Base-by-base conservation (phyloP, 2,329 filamentous ascomycete species). In the Coniochaeta hoffmannii region DNA sequence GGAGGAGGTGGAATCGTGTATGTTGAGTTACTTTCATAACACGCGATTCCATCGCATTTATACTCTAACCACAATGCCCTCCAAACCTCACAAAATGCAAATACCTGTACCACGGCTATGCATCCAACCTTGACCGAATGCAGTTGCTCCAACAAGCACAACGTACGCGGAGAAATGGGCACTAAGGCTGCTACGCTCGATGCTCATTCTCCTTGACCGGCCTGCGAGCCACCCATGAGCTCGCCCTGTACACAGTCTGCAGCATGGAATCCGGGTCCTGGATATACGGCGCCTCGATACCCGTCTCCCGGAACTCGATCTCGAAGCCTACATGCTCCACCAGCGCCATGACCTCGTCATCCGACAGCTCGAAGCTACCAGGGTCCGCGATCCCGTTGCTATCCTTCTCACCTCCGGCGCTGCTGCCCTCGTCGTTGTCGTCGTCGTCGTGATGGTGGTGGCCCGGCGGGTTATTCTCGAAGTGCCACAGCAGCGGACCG, bases 401-500 rank as follows among this genome's bases (percentile, higher is more conserved):
- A 57, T 69, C 74, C 54, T 70, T 71, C 57, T 78, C 76, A 26
- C 73, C 75, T 52, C 80, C 76, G 26, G 73, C 75, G 46, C 79
- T 76, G 15, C 76, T 77, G 57, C 70, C 72, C 57, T 78, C 76
- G 30, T 73, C 75, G 52, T 80, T 77, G 28, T 74, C 75, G 53
- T 79, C 76, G 35, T 76, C 72, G 32, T 79, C 76, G 38, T 76
- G 73, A 12, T 80, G 75, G 64, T 82, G 75, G 60, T 80, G 78
- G 36, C 82, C 80, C 0, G 81, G 82, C 1, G 82, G 78, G 41
- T 86, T 81, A 61, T 90, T 87, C 67, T 95, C 90, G 68, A 95
- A 97, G 69, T 99, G 95, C 94, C 94, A 99, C 38, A 97, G 76
- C 55, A 99, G 72, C 0, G 94, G 94, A 0, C 94, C 94, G 24